Evolutionary conservation across 495 filamentous ascomycete genomes (phyloP), one percentile per base, ranked within the genome.

Genomic region (Halenospora varia): DNA sequence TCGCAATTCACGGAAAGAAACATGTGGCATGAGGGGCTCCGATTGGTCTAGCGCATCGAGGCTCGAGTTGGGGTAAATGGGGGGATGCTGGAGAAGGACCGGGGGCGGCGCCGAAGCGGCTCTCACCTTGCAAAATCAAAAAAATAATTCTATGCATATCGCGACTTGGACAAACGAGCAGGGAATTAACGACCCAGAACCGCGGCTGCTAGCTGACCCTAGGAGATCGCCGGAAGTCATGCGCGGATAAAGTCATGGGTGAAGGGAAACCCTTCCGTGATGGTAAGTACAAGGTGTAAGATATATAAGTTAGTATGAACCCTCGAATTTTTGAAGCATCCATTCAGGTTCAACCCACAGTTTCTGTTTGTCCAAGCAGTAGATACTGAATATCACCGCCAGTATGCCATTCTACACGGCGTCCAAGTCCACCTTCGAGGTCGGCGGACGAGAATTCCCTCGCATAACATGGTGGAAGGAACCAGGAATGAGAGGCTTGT

Each of bases 401-500:
- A 53, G 35, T 2, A 56, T 56, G 53, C 45, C 45, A 1, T 56
- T 61, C 25, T 61, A 61, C 40, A 61, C 58, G 23, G 26, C 58
- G 4, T 51, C 51, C 25, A 61, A 64, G 35, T 9, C 48, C 18
- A 61, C 62, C 39, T 64, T 64, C 50, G 57, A 64, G 62, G 42
- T 64, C 3, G 62, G 41, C 35, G 62, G 62, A 18, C 25, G 46
- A n/a, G 57, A 64, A 46, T 64, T 64, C 39, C 62, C 64, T 25
- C 53, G 57, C 2, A 49, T 67, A 25, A 57, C 65, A 17, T 75
- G 71, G 71, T 75, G 59, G 25, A 75, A 70, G 48, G 58, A 70
- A n/a, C 62, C 63, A 19, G 68, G 65, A 17, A 65, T 75, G 54
- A 64, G 67, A 39, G 59, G 52, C 9, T 60, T 75, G 4, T 75